phyloP scores from a whole-genome alignment of 2,329 filamentous ascomycete species.

The Penicillium sp. region DNA sequence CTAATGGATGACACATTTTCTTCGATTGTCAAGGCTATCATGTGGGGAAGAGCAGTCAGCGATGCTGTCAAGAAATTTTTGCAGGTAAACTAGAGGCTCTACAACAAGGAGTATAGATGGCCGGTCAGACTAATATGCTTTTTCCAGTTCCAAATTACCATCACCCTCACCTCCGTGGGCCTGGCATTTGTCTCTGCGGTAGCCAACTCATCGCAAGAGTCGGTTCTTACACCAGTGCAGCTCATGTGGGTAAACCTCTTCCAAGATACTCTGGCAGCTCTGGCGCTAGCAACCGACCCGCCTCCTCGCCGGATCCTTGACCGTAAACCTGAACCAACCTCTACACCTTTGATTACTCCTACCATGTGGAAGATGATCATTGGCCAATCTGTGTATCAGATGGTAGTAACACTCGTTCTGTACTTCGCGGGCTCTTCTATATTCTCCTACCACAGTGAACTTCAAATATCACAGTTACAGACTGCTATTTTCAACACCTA shows the following conservation, averaged over 20 bases:
- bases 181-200: slow-evolving; percentile 63
- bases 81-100: slow-evolving; percentile 47
- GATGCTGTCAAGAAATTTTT: slow-evolving; percentile 60
- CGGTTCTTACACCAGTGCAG: slow-evolving; percentile 62
- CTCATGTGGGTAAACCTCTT: slow-evolving; percentile 66
- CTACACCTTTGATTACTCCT: slow-evolving; percentile 42
- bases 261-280: slow-evolving; percentile 64
- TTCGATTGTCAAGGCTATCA: slow-evolving; percentile 59
- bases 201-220: slow-evolving; percentile 52
- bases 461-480: slow-evolving; percentile 48
- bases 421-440: slow-evolving; percentile 60
- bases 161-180: slow-evolving; percentile 64
- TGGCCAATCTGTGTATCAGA: slow-evolving; percentile 40
- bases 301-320: slow-evolving; percentile 56
- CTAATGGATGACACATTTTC: slow-evolving; percentile 53
- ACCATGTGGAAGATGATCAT: slow-evolving; percentile 46
- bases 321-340: slow-evolving; percentile 45
- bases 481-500: slow-evolving; percentile 69
- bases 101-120: neutral
- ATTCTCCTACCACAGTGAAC: slow-evolving; percentile 48
- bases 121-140: neutral
- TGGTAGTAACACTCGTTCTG: slow-evolving; percentile 36
- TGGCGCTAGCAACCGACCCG: slow-evolving; percentile 61
- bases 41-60: slow-evolving; percentile 59
- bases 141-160: slow-evolving; percentile 53